A percentile compares a stretch with the other conserved stretches of the same genome.
Conservation (phyloP, 805 yeast genomes). For the Candida tibetensis region DNA sequence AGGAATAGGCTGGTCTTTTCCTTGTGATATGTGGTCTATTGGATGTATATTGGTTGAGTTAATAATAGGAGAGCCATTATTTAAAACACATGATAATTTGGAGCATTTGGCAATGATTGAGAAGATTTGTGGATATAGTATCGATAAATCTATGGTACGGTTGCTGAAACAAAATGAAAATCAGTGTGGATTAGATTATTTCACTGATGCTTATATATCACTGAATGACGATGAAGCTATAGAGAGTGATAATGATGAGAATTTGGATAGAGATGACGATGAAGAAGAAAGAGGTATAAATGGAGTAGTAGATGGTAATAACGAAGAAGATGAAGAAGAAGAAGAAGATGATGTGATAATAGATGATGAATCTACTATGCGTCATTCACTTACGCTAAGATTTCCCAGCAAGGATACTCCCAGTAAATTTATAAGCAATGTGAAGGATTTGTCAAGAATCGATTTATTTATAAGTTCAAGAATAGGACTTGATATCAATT, state of each 20-base stretch:
- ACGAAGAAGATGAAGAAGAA: constrained; percentile 12
- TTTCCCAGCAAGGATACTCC: constrained; percentile 42
- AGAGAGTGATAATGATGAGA: not conserved
- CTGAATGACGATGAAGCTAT: constrained; percentile 1
- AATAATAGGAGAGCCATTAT: constrained; percentile 89
- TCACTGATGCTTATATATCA: constrained; percentile 24
- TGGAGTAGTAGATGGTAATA: constrained; percentile 8
- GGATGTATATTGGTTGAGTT: constrained; percentile 92
- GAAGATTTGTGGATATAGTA: constrained; percentile 57
- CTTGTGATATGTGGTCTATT: constrained; percentile 96
- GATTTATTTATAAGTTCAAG: constrained; percentile 44
- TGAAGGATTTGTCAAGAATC: constrained; percentile 39
- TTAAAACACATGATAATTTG: constrained; percentile 89
- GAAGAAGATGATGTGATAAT: constrained; percentile 28
- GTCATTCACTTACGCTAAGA: constrained; percentile 25
- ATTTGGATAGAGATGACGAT: constrained; percentile 1
- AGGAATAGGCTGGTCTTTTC: constrained; percentile 95
- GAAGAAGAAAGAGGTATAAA: not conserved
- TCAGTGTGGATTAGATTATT: constrained; percentile 41
- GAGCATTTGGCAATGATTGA: constrained; percentile 97
- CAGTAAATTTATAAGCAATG: constrained; percentile 36
- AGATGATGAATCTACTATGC: constrained; percentile 29
- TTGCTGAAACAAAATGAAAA: constrained; percentile 32
- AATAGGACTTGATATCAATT: constrained; percentile 38
- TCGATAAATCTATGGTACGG: constrained; percentile 44